Evolutionary conservation across 306 rosid genomes (phyloP), one percentile per base, ranked within the genome.

Genomic region (Hippophae tibetana): DNA sequence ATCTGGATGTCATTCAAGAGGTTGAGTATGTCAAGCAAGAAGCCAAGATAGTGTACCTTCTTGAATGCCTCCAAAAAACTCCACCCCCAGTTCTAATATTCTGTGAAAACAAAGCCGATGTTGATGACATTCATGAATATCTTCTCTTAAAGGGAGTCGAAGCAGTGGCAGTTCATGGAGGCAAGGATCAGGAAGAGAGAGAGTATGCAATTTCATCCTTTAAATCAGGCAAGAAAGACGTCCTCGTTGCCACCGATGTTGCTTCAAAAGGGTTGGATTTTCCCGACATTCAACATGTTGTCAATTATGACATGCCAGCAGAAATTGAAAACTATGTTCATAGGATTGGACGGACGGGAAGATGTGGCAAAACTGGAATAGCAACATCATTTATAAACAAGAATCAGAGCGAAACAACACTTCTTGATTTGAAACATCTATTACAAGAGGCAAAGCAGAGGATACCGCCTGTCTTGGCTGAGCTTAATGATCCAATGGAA

Each of bases 381-480:
- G 93, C 96, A 1, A 92, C 98, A 25, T 85, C 96, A 7, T 92
- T 92, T 54, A 85, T 92, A 51, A 92, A 92, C 82, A 92, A 87
- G 81, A 92, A 87, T 59, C 98, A 92, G 70, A 85, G 79, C 44
- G 96, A 87, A 82, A 87, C 96, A 6, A 92, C 98, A 11, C 80
- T 92, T 13, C 98, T 92, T 65, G 98, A 92, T 70, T 63, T 92
- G 81, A 92, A 92, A 65, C 95, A 92, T 56, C 92, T 92, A 26
- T 68, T 92, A 86, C 93, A 92, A 74, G 98, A 92, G 80, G 98
- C 98, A 3, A 92, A 92, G 63, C 98, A 92, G 66, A 86, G 96
- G 70, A 87, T 92, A 67, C 98, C 98, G 3, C 98, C 98, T 7
- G 96, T 92, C 45, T 65, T 92, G 76, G 95, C 89, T 0, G 93